A percentile compares a stretch with the other conserved stretches of the same genome.
Conservation (phyloP, 768 basidiomycete genomes). For the Asterophora lycoperdoides region DNA sequence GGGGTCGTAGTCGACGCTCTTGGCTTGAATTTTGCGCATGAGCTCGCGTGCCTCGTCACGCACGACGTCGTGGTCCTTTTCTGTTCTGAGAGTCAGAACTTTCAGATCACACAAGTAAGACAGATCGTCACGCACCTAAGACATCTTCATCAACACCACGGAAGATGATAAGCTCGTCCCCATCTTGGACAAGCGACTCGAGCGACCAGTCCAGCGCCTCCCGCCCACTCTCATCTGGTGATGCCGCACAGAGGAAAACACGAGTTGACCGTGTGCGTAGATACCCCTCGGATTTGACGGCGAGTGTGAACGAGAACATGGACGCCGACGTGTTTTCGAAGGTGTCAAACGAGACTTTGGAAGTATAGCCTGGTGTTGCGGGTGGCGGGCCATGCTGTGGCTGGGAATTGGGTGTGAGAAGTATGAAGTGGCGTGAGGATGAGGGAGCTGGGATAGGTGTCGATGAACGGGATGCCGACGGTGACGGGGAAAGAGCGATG, state of each 20-base stretch:
- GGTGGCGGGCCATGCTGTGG: constrained; percentile 13
- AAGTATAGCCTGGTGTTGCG: constrained; percentile 40
- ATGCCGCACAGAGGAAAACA: constrained; percentile 86
- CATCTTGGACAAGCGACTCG: constrained; percentile 77
- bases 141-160: constrained; percentile 88
- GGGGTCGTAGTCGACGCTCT: constrained; percentile 72
- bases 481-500: constrained; percentile 13
- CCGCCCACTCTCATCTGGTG: constrained; percentile 81
- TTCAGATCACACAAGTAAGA: not conserved
- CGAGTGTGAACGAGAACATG: constrained; percentile 87
- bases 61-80: constrained; percentile 71
- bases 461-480: constrained; percentile 5
- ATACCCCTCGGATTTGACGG: constrained; percentile 82
- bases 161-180: constrained; percentile 90
- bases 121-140: constrained; percentile 47
- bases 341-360: constrained; percentile 83
- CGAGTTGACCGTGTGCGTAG: constrained; percentile 70
- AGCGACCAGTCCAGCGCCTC: constrained; percentile 94
- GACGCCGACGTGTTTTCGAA: constrained; percentile 76
- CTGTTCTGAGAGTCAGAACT: constrained; percentile 27
- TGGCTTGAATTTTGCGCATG: constrained; percentile 75
- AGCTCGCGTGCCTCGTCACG: constrained; percentile 85
- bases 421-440: constrained; percentile 3
- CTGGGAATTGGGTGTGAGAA: constrained; percentile 12
- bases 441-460: constrained; percentile 7